phyloP scores from a whole-genome alignment of 2,329 filamentous ascomycete species.

The Neonectria magnoliae region DNA sequence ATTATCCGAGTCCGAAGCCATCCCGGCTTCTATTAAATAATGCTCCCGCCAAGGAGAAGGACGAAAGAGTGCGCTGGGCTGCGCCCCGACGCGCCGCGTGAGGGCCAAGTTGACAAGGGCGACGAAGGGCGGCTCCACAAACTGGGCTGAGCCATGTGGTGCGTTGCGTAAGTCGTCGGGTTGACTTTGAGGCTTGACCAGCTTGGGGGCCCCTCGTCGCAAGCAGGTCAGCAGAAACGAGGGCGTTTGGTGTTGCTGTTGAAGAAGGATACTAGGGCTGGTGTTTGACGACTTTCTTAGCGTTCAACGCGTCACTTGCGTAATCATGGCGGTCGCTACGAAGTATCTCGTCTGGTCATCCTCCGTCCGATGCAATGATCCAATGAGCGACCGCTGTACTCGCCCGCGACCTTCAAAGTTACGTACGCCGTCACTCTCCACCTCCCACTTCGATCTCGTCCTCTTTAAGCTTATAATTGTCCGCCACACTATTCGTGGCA shows the following conservation, averaged over 20 bases:
- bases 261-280: neutral
- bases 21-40: neutral
- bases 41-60: neutral
- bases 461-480: conserved; percentile 3
- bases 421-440: neutral
- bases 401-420: neutral
- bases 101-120: neutral
- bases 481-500: neutral
- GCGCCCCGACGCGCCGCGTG: neutral
- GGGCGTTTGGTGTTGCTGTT: neutral
- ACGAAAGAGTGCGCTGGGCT: neutral
- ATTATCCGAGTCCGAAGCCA: neutral
- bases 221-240: neutral
- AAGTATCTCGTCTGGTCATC: neutral
- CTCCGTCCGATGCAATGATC: neutral
- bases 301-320: conserved; percentile 4
- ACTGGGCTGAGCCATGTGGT: conserved; percentile 29
- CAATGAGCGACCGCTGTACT: neutral
- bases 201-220: neutral
- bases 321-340: neutral
- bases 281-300: neutral
- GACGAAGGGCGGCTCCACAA: conserved; percentile 21
- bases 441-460: neutral
- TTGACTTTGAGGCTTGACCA: neutral
- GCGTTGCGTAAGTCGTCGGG: conserved; percentile 21